phyloP scores from a whole-genome alignment of 768 basidiomycete genomes.

The Hygrophoropsis aurantiaca region DNA sequence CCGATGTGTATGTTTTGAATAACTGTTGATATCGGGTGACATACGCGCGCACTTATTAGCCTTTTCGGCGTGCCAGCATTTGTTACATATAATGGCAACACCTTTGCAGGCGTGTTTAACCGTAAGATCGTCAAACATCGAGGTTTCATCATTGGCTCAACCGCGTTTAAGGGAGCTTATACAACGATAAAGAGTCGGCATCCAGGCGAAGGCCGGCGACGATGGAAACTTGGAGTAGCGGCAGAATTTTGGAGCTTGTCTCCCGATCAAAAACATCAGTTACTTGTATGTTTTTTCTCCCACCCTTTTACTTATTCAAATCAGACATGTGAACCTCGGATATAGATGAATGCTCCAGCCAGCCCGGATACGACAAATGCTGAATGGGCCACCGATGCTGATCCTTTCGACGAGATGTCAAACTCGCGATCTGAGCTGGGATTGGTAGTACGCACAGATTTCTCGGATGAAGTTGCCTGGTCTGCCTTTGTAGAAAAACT shows the following conservation, averaged over 20 bases:
- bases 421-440: conserved; percentile 52
- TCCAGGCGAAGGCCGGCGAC: conserved; percentile 56
- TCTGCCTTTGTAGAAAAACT: conserved; percentile 49
- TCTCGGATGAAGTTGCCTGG: conserved; percentile 68
- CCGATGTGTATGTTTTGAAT: neutral
- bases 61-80: neutral
- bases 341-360: neutral
- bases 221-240: conserved; percentile 52
- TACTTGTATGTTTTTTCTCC: conserved; percentile 7
- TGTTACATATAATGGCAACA: neutral
- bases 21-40: too few species aligned
- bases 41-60: neutral
- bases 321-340: neutral
- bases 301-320: too few species aligned
- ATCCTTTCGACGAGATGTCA: conserved; percentile 51
- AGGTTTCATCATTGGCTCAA: conserved; percentile 6
- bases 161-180: conserved; percentile 39
- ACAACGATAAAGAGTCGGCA: conserved; percentile 40
- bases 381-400: conserved; percentile 41
- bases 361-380: conserved; percentile 9
- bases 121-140: conserved; percentile 8
- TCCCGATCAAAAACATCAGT: conserved; percentile 21
- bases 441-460: conserved; percentile 73
- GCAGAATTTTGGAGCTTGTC: conserved; percentile 46
- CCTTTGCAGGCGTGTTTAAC: conserved; percentile 15